These are phyloP conservation scores for Eragrostis nindensis DNA, from an alignment of 176 grass and related monocot genomes.

Conservation along the genomic window DNA sequence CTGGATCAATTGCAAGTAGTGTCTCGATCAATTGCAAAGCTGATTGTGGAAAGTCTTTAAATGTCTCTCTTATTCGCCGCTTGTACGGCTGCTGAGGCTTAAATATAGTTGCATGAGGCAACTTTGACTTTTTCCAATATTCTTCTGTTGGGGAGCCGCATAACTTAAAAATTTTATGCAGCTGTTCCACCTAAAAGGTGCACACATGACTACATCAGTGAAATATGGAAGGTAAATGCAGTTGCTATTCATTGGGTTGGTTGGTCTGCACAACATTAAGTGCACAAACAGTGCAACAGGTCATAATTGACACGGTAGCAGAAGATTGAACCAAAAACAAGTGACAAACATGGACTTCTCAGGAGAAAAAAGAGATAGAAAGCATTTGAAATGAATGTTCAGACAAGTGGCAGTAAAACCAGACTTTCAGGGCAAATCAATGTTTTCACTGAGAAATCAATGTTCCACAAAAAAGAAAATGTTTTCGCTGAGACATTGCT, in stretches of 20 bases:
- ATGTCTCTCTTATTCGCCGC: conserved; percentile 67
- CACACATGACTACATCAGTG: conserved; percentile 38
- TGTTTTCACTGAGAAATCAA: not conserved
- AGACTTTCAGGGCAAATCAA: conserved; percentile 12
- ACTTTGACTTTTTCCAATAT: conserved; percentile 84
- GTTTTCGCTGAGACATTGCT: no score
- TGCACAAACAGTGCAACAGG: conserved; percentile 25
- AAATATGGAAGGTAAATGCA: conserved; percentile 28
- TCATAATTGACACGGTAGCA: conserved; percentile 18
- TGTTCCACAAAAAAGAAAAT: no score
- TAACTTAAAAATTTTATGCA: conserved; percentile 91
- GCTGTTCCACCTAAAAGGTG: conserved; percentile 74
- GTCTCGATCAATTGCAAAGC: conserved; percentile 77
- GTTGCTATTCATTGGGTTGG: conserved; percentile 23
- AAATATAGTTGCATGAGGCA: conserved; percentile 86
- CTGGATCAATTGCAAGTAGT: conserved; percentile 78
- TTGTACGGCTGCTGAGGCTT: conserved; percentile 90
- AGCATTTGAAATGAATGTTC: conserved; percentile 26
- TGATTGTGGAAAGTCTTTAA: conserved; percentile 80
- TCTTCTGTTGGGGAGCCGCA: conserved; percentile 86
- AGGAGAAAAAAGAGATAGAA: not conserved
- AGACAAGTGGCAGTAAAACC: not conserved
- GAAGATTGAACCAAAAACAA: not conserved
- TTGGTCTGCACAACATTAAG: conserved; percentile 26
- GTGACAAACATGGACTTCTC: conserved; percentile 15